Base-by-base conservation (phyloP, 2,329 filamentous ascomycete species). In the Stagonosporopsis chrysanthemi region DNA sequence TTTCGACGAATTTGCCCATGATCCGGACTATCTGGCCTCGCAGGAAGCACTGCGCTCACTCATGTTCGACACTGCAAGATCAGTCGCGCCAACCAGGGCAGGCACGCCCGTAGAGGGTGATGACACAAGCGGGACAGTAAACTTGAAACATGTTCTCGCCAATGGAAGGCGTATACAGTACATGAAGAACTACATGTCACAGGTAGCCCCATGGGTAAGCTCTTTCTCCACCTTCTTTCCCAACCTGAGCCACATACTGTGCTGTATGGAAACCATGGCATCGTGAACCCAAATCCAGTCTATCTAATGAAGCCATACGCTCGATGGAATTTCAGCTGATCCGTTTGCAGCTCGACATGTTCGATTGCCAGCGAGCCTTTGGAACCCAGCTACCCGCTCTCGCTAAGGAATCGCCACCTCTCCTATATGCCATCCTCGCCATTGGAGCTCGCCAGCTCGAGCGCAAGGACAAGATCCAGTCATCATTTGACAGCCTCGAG, bases 391-490 rank as follows among this genome's bases (percentile, higher is more conserved):
- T 84, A 4, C 81, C 82, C 0, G 76, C 78, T 17, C 77, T 84
- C 65, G 79, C 81, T 1, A 77, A 78, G 26, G 68, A 75, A 5
- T 75, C 80, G 2, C 72, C 76, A 1, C 78, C 82, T 45, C 71
- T 85, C 0, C 74, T 79, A 4, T 83, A 79, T 63, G 78, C 82
- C 1, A 81, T 84, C 38, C 73, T 84, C 1, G 82, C 82, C 2
- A 72, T 84, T 4, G 83, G 81, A 1, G 82, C 82, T 0, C 78
- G 82, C 2, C 82, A 84, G 53, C 75, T 82, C 0, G 82, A 84
- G 61, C 74, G 79, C 1, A 80, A 81, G 48, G 72, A 77, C 15
- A 75, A 75, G 22, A 67, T 67, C 6, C 70, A 72, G 42, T 74
- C 73, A 1, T 75, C 77, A 17, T 80, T 77, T 0, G 78, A 80